A percentile compares a stretch with the other conserved stretches of the same genome.
phyloP scores from a whole-genome alignment of 2,329 filamentous ascomycete species.

The Trichoderma afroharzianum region DNA sequence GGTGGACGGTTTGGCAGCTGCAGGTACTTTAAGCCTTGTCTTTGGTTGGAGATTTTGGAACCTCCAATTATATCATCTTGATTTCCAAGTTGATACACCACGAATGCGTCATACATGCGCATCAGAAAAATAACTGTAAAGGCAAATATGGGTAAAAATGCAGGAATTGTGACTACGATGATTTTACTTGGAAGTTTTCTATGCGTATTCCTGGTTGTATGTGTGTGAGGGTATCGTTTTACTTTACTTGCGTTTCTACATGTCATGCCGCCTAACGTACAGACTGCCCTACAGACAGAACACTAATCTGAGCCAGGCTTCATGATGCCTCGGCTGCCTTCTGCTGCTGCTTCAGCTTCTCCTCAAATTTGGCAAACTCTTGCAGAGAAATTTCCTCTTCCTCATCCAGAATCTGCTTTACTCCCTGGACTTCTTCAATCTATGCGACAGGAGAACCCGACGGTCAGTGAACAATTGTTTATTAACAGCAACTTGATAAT shows the following conservation, averaged over 20 bases:
- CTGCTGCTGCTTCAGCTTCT: constrained; percentile 57
- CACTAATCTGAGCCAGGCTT: neutral
- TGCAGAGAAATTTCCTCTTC: constrained; percentile 84
- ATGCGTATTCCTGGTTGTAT: neutral
- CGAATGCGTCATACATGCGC: neutral
- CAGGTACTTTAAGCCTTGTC: constrained; percentile 30
- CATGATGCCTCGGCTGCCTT: neutral
- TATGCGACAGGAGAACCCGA: constrained; percentile 36
- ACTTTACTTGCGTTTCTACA: constrained; percentile 1
- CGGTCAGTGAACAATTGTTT: neutral
- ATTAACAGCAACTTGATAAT: neutral
- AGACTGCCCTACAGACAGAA: neutral
- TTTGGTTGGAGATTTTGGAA: neutral
- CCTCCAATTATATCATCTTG: neutral
- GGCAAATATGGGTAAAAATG: neutral
- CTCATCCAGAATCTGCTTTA: constrained; percentile 84
- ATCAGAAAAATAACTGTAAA: neutral
- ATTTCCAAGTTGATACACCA: neutral
- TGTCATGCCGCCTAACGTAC: constrained; percentile 1
- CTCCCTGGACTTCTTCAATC: constrained; percentile 93
- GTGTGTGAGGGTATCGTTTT: constrained; percentile 4
- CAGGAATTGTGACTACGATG: neutral
- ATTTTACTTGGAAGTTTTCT: neutral
- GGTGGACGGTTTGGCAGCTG: neutral
- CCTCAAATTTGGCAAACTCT: constrained; percentile 94